Evolutionary conservation across 2,329 filamentous ascomycete genomes (phyloP).

Genomic region (Cylindrodendrum hubeiense): DNA sequence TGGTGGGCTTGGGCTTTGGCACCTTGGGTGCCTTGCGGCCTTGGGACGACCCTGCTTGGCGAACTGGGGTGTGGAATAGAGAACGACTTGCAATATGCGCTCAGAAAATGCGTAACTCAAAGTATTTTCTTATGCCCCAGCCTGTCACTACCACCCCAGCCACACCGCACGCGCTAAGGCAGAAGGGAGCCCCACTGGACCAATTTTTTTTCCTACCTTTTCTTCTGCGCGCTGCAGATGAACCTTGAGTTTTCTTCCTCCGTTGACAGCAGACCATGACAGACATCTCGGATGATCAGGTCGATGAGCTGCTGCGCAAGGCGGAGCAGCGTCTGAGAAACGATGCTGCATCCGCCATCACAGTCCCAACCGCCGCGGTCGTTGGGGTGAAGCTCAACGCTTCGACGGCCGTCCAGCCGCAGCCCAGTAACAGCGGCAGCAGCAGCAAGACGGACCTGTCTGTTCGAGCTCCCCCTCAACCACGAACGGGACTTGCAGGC

Average conservation of each 20-base stretch:
- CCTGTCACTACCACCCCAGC: conserved; percentile 3
- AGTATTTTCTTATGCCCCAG: background rate
- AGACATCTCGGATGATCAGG: conserved; percentile 45
- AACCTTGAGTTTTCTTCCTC: conserved; percentile 14
- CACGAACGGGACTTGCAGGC: conserved; percentile 33
- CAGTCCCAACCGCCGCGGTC: conserved; percentile 30
- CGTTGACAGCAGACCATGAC: conserved; percentile 46
- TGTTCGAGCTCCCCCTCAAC: conserved; percentile 41
- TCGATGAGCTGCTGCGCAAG: conserved; percentile 49
- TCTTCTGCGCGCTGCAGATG: background rate
- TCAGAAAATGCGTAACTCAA: too few relatives aligned
- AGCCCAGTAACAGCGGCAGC: conserved; percentile 20
- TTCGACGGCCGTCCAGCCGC: conserved; percentile 27
- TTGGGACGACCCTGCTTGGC: too few relatives aligned
- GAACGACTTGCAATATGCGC: background rate
- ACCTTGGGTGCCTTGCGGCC: too few relatives aligned
- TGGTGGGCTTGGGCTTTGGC: background rate
- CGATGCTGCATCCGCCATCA: conserved; percentile 32
- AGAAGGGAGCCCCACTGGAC: background rate
- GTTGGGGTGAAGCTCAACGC: conserved; percentile 29
- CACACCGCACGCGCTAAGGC: background rate
- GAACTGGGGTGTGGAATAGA: background rate
- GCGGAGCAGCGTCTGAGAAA: conserved; percentile 50
- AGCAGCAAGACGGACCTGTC: conserved; percentile 39
- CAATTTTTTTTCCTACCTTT: conserved; percentile 16